These are phyloP conservation scores for Aspergillus nidulans DNA, from an alignment of 495 filamentous ascomycete genomes.

Conservation along the genomic window DNA sequence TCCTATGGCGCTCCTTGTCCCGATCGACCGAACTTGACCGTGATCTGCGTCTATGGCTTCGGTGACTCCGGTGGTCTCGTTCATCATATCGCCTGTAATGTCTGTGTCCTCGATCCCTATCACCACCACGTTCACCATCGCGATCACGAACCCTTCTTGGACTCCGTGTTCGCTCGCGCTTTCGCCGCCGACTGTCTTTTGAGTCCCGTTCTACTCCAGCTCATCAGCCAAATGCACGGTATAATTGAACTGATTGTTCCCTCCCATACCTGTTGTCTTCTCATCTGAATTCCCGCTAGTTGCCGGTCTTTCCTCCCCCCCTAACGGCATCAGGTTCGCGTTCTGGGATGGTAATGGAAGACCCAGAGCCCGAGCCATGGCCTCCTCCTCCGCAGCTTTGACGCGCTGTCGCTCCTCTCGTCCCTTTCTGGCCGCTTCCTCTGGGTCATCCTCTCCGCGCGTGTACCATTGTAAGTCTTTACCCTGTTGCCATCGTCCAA, in stretches of 20 bases:
- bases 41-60: conserved; percentile 31
- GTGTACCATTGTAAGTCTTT: conserved; percentile 87
- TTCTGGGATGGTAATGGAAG: conserved; percentile 59
- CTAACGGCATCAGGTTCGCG: conserved; percentile 40
- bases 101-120: conserved; percentile 33
- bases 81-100: conserved; percentile 34
- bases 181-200: conserved; percentile 24
- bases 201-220: conserved; percentile 8
- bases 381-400: conserved; percentile 92
- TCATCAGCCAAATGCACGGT: conserved; percentile 3
- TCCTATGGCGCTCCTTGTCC: conserved; percentile 20
- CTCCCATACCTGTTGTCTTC: conserved; percentile 18
- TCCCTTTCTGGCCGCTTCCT: conserved; percentile 57
- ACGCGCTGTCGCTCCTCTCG: conserved; percentile 72
- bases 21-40: conserved; percentile 30
- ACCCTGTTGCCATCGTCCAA: conserved; percentile 93
- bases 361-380: conserved; percentile 74
- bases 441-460: conserved; percentile 56
- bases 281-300: conserved; percentile 30
- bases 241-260: not conserved
- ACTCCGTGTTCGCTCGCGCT: conserved; percentile 31
- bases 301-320: conserved; percentile 31
- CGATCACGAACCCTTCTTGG: conserved; percentile 25
- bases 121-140: conserved; percentile 24
- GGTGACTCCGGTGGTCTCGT: conserved; percentile 32